Evolutionary conservation across 768 basidiomycete species (phyloP).

Genomic region (Lactifluus piperatus): DNA sequence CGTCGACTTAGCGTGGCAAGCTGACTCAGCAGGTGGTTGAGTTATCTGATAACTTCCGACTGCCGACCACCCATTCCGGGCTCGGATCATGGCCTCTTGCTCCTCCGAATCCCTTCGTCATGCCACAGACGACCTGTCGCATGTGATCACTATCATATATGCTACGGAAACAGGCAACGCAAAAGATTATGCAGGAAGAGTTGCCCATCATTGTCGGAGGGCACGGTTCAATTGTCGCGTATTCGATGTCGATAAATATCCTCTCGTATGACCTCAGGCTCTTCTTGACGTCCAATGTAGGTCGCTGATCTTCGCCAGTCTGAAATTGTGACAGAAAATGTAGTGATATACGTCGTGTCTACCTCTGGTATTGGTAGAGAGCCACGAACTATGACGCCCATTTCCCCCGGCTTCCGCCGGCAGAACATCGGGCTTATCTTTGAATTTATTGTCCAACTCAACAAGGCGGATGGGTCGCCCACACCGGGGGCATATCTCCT

Average conservation of each 20-base stretch:
- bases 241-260: conserved; percentile 27
- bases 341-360: conserved; percentile 71
- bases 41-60: too few species aligned
- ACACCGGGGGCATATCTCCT: conserved; percentile 93
- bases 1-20: too few species aligned
- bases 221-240: conserved; percentile 34
- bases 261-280: conserved; percentile 23
- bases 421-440: not conserved
- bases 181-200: conserved; percentile 67
- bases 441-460: conserved; percentile 78
- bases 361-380: conserved; percentile 81
- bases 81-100: not conserved
- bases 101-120: not conserved
- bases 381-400: conserved; percentile 68
- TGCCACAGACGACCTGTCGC: not conserved
- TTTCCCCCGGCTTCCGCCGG: not conserved
- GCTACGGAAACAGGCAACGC: conserved; percentile 93
- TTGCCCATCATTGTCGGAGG: conserved; percentile 63
- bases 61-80: too few species aligned
- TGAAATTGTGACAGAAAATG: conserved; percentile 53
- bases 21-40: too few species aligned
- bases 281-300: not conserved
- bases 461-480: conserved; percentile 90
- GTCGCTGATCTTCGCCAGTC: conserved; percentile 33
- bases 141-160: conserved; percentile 56